Conservation (phyloP, 2,329 filamentous ascomycete species). For the Pyricularia grisea region DNA sequence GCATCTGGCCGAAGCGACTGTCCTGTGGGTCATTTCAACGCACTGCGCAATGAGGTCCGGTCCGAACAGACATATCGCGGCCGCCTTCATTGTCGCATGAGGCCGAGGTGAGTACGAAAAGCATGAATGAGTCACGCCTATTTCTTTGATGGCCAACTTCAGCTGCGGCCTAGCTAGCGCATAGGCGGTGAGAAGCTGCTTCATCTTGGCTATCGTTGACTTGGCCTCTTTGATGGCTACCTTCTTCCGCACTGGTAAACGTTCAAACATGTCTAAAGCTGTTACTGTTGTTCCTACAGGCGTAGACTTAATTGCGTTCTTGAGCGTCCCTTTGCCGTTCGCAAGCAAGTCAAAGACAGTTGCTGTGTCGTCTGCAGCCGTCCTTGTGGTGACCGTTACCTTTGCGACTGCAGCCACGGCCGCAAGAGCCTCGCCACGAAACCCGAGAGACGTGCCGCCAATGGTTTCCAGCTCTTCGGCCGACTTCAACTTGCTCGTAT, state of each 20-base stretch:
- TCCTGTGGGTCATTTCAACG: constrained; percentile 6
- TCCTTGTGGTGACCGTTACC: constrained; percentile 54
- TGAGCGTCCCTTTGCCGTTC: constrained; percentile 28
- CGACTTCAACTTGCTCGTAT: constrained; percentile 64
- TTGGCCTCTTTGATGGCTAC: constrained; percentile 44
- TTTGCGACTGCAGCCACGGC: constrained; percentile 51
- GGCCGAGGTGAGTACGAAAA: constrained; percentile 56
- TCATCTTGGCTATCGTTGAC: constrained; percentile 49
- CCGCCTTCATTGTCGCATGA: constrained; percentile 42
- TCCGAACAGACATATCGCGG: constrained; percentile 53
- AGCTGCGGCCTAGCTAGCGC: constrained; percentile 56
- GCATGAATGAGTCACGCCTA: constrained; percentile 39
- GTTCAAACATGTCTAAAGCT: constrained; percentile 48
- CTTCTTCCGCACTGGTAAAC: constrained; percentile 54
- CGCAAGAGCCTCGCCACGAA: constrained; percentile 66
- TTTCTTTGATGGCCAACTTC: constrained; percentile 49
- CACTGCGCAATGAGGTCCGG: constrained; percentile 18
- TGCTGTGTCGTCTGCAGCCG: constrained; percentile 50
- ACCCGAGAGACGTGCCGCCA: constrained; percentile 57
- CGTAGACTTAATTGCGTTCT: constrained; percentile 31
- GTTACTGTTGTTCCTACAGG: constrained; percentile 62
- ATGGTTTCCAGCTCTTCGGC: constrained; percentile 51
- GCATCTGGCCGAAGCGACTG: background rate
- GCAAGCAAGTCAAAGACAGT: constrained; percentile 32
- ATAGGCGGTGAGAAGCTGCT: constrained; percentile 52